These are phyloP conservation scores for Boletus patriciae DNA, from an alignment of 768 basidiomycete species.

Conservation along the genomic window DNA sequence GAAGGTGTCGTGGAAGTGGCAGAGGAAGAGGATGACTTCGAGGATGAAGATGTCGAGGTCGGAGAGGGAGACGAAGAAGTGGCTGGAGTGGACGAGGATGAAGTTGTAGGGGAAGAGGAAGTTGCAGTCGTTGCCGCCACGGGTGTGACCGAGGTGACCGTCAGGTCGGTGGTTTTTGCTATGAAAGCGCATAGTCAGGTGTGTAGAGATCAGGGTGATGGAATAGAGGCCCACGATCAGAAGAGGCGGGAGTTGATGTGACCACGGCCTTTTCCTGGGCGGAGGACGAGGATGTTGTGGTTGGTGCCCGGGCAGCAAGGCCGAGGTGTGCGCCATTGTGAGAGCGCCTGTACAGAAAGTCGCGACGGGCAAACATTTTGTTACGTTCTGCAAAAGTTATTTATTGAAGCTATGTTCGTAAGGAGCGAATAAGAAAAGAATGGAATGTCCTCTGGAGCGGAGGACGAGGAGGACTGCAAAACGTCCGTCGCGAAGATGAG, in stretches of 20 bases:
- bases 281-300: no score
- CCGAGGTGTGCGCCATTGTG: conserved; percentile 6
- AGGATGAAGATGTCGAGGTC: not conserved
- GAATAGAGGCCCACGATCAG: not conserved
- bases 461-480: not conserved
- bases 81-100: conserved; percentile 8
- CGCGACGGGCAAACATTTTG: conserved; percentile 14
- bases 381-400: not conserved
- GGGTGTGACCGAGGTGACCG: not conserved
- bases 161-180: not conserved
- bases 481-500: not conserved
- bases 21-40: conserved; percentile 12
- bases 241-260: not conserved
- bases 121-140: conserved; percentile 10
- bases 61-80: conserved; percentile 8
- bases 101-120: not conserved
- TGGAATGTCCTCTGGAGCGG: conserved; percentile 6
- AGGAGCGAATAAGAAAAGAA: conserved; percentile 29
- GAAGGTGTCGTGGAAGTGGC: conserved; percentile 1
- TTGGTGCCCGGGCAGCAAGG: conserved; percentile 9
- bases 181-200: conserved; percentile 1
- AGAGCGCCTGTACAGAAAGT: conserved; percentile 19
- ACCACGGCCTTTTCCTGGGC: not conserved
- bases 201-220: not conserved
- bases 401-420: conserved; percentile 12